These are phyloP conservation scores for Chrysoporthe cubensis DNA, from an alignment of 2,329 filamentous ascomycete species.

Conservation along the genomic window DNA sequence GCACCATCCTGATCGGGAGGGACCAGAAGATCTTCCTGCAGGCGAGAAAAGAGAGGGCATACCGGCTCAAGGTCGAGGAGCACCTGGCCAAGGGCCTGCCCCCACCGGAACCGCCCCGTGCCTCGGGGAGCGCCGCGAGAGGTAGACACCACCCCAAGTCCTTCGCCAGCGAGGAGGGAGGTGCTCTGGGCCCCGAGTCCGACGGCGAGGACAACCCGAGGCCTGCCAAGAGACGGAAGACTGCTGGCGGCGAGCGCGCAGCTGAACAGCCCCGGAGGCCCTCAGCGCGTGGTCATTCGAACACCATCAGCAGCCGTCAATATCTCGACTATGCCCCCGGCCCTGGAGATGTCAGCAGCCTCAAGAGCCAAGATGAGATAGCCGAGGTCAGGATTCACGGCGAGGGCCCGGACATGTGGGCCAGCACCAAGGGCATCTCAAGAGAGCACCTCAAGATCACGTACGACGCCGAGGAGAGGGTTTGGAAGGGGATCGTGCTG, in stretches of 20 bases:
- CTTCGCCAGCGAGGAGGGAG: constrained; percentile 71
- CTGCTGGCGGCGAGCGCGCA: constrained; percentile 40
- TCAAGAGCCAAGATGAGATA: constrained; percentile 64
- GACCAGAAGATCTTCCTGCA: constrained; percentile 40
- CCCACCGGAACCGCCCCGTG: constrained; percentile 50
- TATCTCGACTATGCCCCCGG: constrained; percentile 64
- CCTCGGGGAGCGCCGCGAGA: constrained; percentile 42
- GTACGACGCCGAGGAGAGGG: constrained; percentile 65
- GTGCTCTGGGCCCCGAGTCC: constrained; percentile 67
- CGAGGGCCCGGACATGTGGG: constrained; percentile 62
- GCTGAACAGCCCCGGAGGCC: constrained; percentile 21
- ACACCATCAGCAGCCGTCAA: constrained; percentile 59
- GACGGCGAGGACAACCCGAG: constrained; percentile 56
- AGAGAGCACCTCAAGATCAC: constrained; percentile 73
- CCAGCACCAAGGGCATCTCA: constrained; percentile 73
- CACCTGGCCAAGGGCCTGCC: constrained; percentile 54
- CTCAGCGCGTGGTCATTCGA: constrained; percentile 27
- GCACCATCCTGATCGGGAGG: constrained; percentile 27
- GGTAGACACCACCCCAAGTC: constrained; percentile 63
- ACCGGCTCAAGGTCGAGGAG: constrained; percentile 51
- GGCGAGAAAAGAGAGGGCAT: constrained; percentile 55
- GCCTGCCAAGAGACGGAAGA: constrained; percentile 53
- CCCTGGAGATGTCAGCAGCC: constrained; percentile 61
- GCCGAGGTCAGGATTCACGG: constrained; percentile 76
- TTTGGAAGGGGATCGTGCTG: constrained; percentile 67